phyloP scores from a whole-genome alignment of 192 early-diverging fungal genomes.

The Entomortierella beljakovae region DNA sequence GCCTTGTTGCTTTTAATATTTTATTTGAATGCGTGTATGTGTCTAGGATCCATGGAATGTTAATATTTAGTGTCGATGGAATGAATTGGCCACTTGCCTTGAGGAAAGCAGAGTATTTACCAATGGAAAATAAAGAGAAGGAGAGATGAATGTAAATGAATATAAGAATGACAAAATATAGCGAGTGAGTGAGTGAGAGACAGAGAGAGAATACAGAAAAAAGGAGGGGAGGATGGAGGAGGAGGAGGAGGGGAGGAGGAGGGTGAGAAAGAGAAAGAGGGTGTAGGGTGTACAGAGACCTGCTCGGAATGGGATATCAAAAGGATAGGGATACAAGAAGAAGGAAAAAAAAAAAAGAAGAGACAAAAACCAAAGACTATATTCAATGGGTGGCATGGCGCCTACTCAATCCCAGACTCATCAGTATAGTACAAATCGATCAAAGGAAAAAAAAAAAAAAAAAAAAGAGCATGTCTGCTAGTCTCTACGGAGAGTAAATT shows the following conservation, averaged over 20 bases:
- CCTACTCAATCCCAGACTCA: too few species aligned
- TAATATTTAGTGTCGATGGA: background rate
- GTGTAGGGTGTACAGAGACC: background rate
- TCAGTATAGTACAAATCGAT: too few species aligned
- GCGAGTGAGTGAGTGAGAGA: constrained; percentile 1
- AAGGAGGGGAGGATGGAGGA: background rate
- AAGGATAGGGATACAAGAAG: constrained; percentile 5
- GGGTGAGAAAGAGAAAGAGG: background rate
- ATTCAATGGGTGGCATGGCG: too few species aligned
- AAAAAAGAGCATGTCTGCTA: background rate
- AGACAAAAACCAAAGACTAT: background rate
- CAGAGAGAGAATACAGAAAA: constrained; percentile 3
- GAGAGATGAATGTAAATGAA: constrained; percentile 1
- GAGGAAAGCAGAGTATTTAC: background rate
- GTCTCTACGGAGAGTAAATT: too few species aligned
- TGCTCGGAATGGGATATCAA: constrained; percentile 33
- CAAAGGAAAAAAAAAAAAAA: background rate
- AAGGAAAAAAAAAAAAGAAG: constrained; percentile 4
- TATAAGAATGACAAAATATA: background rate
- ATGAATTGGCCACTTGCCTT: background rate
- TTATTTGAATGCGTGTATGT: background rate
- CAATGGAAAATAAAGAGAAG: constrained; percentile 1
- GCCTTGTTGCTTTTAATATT: too few species aligned
- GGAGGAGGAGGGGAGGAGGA: background rate
- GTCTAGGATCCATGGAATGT: background rate